Percentiles rank a stretch among this genome's conserved stretches.
Conservation (phyloP, 805 yeast genomes). For the Saturnispora gosingensis region DNA sequence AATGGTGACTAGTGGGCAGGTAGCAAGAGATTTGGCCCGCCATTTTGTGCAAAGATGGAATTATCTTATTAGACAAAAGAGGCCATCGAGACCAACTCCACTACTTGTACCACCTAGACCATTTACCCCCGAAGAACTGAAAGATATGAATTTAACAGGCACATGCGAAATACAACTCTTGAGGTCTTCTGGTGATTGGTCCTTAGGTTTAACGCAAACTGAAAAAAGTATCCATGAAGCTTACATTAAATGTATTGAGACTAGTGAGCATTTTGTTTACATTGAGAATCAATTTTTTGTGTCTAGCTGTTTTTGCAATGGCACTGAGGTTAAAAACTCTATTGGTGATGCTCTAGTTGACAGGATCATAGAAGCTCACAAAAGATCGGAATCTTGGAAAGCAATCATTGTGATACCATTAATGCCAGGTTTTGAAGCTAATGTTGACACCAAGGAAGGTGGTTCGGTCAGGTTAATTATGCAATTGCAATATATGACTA, state of each 20-base stretch:
- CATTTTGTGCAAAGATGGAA: conserved; percentile 99
- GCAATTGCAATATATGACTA: conserved; percentile 93
- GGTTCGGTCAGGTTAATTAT: conserved; percentile 91
- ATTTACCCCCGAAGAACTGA: conserved; percentile 61
- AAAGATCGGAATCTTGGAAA: conserved; percentile 70
- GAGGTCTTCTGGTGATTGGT: conserved; percentile 90
- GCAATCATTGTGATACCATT: conserved; percentile 88
- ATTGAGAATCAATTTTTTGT: conserved; percentile 94
- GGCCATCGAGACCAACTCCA: conserved; percentile 93
- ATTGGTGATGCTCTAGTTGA: conserved; percentile 98
- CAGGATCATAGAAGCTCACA: conserved; percentile 81
- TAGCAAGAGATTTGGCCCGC: conserved; percentile 85
- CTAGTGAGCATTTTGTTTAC: conserved; percentile 86
- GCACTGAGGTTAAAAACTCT: conserved; percentile 73
- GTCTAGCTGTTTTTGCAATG: conserved; percentile 81
- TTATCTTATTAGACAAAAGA: conserved; percentile 79
- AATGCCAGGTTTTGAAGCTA: conserved; percentile 95
- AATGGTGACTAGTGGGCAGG: conserved; percentile 89
- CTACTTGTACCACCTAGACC: conserved; percentile 88
- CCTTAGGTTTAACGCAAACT: conserved; percentile 73
- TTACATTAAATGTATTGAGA: conserved; percentile 79
- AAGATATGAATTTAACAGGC: conserved; percentile 54
- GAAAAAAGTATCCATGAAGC: conserved; percentile 93
- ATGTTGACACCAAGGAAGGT: conserved; percentile 89
- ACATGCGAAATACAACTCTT: conserved; percentile 87